Base-by-base conservation (phyloP, 2,329 filamentous ascomycete genomes). In the Fusarium marasasianum region DNA sequence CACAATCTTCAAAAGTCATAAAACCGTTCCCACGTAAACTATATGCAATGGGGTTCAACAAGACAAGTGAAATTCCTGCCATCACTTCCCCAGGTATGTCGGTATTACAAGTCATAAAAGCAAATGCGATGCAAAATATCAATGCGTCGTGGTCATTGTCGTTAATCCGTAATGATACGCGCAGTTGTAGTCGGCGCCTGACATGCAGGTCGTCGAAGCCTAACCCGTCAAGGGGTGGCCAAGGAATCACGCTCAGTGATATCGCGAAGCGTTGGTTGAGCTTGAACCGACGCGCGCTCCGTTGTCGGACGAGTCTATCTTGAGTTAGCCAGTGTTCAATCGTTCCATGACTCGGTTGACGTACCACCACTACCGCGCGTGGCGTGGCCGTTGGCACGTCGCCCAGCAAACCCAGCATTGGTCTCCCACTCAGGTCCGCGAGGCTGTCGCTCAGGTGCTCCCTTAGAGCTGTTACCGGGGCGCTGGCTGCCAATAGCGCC, bases 401-500 rank as follows among this genome's bases (percentile, higher is more conserved):
- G 88, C 26, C 83, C 82, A 43, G 82, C 84, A 75, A 91, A 92
- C 4, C 89, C 89, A 57, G 79, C 79, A 37, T 82, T 83, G 50
- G 82, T 83, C 79, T 90, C 89, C 90, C 90, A 91, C 78, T 90
- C 88, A 4, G 90, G 90, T 33, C 89, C 89, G 33, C 89, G 86
- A n/a, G 90, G 90, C 81, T 92, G 90, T 66, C 90, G 85, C 75
- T 92, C 90, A 7, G 89, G 89, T 15, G 86, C 86, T 33, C 83
- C 85, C 83, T 81, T 83, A 54, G 80, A 69, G 63, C 65, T 69
- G 60, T 72, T 74, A 59, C 84, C 84, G 57, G 90, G 89, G 51
- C 90, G 86, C 80, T 92, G 90, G 82, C 90, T 92, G 59, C 90
- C 90, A 59, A 92, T 92, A 17, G 90, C 89, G 10, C 90, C 90